phyloP scores from a whole-genome alignment of 768 basidiomycete genomes.

The Pulveroboletus sp. region DNA sequence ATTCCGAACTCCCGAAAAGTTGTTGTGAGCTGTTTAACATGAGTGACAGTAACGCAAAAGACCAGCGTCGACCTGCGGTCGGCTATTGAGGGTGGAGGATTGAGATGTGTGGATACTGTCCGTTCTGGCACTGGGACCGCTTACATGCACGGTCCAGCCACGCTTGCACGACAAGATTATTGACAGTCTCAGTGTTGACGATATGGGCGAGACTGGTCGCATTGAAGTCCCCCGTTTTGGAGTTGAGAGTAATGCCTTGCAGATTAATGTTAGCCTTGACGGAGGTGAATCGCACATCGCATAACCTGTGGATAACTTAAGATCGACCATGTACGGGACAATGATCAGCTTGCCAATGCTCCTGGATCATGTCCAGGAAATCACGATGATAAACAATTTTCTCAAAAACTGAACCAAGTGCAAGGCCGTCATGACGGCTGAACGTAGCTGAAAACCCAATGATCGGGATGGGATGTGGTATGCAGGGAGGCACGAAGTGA shows the following conservation, averaged over 20 bases:
- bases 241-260: constrained; percentile 59
- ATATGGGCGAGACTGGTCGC: constrained; percentile 72
- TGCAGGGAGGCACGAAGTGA: constrained; percentile 33
- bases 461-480: constrained; percentile 62
- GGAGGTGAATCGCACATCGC: constrained; percentile 79
- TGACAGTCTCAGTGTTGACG: constrained; percentile 76
- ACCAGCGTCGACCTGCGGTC: constrained; percentile 82
- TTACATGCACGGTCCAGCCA: constrained; percentile 86
- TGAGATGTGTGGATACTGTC: constrained; percentile 4
- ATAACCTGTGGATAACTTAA: constrained; percentile 53
- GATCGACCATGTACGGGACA: background rate
- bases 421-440: constrained; percentile 84
- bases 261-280: constrained; percentile 75
- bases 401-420: constrained; percentile 85
- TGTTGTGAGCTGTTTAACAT: constrained; percentile 71
- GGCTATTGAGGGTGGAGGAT: constrained; percentile 29
- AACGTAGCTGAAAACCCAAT: constrained; percentile 96
- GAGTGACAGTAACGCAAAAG: constrained; percentile 85
- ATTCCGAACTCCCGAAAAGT: constrained; percentile 70
- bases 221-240: constrained; percentile 76
- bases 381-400: constrained; percentile 90
- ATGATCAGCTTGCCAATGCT: constrained; percentile 60
- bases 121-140: constrained; percentile 16
- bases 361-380: constrained; percentile 89
- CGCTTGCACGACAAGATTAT: constrained; percentile 70